phyloP scores from a whole-genome alignment of 176 grass and related monocot genomes.

The Carex pumila region DNA sequence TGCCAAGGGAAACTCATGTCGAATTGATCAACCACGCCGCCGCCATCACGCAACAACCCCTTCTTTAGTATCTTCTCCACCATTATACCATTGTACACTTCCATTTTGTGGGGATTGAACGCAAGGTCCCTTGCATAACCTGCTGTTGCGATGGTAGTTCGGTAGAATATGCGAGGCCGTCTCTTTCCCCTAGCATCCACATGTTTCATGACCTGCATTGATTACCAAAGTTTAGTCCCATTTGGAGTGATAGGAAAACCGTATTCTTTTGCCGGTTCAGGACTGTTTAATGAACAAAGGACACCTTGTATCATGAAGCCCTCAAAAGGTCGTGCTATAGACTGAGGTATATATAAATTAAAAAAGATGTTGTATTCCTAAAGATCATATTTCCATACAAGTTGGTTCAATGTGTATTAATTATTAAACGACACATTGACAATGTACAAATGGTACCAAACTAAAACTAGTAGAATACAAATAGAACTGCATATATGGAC shows the following conservation, averaged over 20 bases:
- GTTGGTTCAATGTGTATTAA: background rate
- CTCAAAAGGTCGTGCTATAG: background rate
- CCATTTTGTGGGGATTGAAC: slow-evolving; percentile 98
- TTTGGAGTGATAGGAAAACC: background rate
- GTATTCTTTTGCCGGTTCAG: background rate
- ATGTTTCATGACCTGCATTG: slow-evolving; percentile 27
- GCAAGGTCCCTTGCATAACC: slow-evolving; percentile 84
- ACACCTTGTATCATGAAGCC: background rate
- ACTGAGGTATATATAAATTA: background rate
- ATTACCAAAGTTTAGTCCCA: background rate
- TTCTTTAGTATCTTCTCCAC: slow-evolving; percentile 59
- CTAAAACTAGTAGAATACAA: background rate
- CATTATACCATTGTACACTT: slow-evolving; percentile 68
- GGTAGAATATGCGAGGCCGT: slow-evolving; percentile 69
- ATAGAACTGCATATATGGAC: background rate
- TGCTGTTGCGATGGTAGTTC: slow-evolving; percentile 65
- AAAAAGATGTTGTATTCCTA: background rate
- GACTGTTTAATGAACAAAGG: background rate
- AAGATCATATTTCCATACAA: background rate
- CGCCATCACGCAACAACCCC: slow-evolving; percentile 47
- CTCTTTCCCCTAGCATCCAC: slow-evolving; percentile 16
- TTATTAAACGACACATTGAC: background rate
- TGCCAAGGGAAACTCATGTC: slow-evolving; percentile 99
- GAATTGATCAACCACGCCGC: slow-evolving; percentile 79
- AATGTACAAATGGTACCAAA: background rate